Conservation (phyloP, 345 rosid genomes). For the Rhodamnia argentea region DNA sequence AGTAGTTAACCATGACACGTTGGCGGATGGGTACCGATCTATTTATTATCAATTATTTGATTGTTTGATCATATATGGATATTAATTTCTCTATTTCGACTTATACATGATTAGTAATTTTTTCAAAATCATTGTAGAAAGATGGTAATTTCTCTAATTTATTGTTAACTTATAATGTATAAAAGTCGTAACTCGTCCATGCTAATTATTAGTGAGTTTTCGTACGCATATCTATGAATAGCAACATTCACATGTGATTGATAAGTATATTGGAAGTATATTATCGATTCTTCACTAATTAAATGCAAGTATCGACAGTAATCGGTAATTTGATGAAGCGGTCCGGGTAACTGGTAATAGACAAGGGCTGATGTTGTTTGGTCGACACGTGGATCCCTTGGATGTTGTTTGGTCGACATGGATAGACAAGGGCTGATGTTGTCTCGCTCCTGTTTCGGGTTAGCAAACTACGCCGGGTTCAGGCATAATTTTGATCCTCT, state of each 20-base stretch:
- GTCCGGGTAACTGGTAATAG: too few relatives aligned
- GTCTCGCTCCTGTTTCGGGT: neutral
- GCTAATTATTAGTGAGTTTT: neutral
- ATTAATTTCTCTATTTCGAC: neutral
- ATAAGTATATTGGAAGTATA: neutral
- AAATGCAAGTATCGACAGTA: too few relatives aligned
- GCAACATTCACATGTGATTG: too few relatives aligned
- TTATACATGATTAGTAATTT: neutral
- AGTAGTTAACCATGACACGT: too few relatives aligned
- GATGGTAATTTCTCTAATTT: neutral
- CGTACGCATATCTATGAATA: neutral
- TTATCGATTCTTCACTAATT: too few relatives aligned
- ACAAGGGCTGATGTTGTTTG: too few relatives aligned
- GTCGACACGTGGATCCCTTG: too few relatives aligned
- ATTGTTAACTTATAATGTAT: too few relatives aligned
- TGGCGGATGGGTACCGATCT: too few relatives aligned
- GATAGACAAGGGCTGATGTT: neutral
- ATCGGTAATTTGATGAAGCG: neutral
- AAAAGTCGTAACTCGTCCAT: neutral
- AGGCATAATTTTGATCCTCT: neutral
- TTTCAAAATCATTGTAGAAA: neutral
- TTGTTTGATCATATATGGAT: neutral
- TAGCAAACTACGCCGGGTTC: neutral
- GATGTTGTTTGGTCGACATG: too few relatives aligned
- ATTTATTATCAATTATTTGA: too few relatives aligned